These are phyloP conservation scores for Lecanicillium sp. DNA, from an alignment of 2,329 filamentous ascomycete genomes.

Conservation along the genomic window DNA sequence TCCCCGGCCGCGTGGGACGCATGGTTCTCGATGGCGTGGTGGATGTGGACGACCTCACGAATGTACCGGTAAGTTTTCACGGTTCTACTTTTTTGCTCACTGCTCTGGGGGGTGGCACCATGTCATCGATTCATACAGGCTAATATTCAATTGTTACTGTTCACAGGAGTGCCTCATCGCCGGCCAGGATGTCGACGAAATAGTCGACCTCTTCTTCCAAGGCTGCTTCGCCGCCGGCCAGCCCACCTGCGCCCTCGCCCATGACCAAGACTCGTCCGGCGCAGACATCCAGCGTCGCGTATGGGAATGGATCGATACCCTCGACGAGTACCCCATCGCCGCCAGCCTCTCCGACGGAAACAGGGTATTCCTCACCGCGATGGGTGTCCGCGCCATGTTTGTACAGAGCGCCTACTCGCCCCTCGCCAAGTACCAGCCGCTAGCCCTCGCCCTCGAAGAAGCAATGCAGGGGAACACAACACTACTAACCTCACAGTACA, in stretches of 20 bases:
- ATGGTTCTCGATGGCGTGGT: slow-evolving; percentile 18
- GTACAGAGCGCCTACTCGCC: slow-evolving; percentile 20
- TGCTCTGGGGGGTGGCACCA: background rate
- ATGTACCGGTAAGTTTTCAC: no score
- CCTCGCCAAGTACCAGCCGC: slow-evolving; percentile 10
- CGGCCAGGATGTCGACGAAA: slow-evolving; percentile 24
- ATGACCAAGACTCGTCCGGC: slow-evolving; percentile 15
- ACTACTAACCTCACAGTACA: background rate
- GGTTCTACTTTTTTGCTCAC: no score
- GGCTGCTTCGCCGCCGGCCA: slow-evolving; percentile 24
- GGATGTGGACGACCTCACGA: slow-evolving; percentile 5
- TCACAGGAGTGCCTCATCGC: no score
- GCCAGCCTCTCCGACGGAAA: background rate
- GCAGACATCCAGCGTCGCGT: slow-evolving; percentile 25
- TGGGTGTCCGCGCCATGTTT: slow-evolving; percentile 1
- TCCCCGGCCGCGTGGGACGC: slow-evolving; percentile 13
- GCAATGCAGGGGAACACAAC: slow-evolving; percentile 13
- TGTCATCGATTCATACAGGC: no score
- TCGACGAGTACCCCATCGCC: background rate
- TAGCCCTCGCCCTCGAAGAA: slow-evolving; percentile 2
- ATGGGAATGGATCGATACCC: slow-evolving; percentile 17
- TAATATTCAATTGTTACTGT: no score
- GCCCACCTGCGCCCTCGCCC: slow-evolving; percentile 20
- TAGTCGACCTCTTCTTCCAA: slow-evolving; percentile 25
- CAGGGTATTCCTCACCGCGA: no score